phyloP scores from a whole-genome alignment of 805 yeast genomes.

The Ogataea degrootiae region DNA sequence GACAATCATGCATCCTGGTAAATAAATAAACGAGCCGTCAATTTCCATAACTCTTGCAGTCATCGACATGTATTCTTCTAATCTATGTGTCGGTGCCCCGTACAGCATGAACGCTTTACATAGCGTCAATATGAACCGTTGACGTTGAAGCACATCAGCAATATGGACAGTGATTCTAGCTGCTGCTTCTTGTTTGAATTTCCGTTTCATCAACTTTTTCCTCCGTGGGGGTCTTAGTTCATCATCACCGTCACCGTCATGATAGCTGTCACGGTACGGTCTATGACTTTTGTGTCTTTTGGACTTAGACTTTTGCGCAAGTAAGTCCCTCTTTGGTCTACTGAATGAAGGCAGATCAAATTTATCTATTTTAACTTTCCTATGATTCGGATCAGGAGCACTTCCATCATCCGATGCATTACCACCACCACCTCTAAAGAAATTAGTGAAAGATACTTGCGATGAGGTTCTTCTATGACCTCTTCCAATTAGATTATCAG shows the following conservation, averaged over 20 bases:
- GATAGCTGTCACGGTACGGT: neutral
- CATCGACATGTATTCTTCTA: constrained; percentile 90
- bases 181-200: constrained; percentile 34
- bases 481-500: constrained; percentile 10
- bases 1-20: constrained; percentile 94
- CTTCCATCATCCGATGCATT: neutral
- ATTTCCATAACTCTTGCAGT: constrained; percentile 89
- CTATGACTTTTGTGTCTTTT: too few species aligned
- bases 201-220: constrained; percentile 20
- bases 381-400: constrained; percentile 1
- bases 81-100: constrained; percentile 94
- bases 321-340: constrained; percentile 1
- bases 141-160: constrained; percentile 83
- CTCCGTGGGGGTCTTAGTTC: neutral
- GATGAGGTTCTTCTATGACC: constrained; percentile 8
- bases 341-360: constrained; percentile 17
- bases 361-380: constrained; percentile 10
- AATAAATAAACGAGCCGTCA: constrained; percentile 86
- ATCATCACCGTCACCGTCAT: constrained; percentile 9
- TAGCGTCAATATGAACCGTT: constrained; percentile 75
- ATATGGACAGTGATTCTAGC: constrained; percentile 91
- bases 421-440: neutral
- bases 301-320: constrained; percentile 12
- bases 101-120: constrained; percentile 88
- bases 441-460: constrained; percentile 3